phyloP scores from a whole-genome alignment of 2,329 filamentous ascomycete genomes.

The Aspergillus calidoustus region DNA sequence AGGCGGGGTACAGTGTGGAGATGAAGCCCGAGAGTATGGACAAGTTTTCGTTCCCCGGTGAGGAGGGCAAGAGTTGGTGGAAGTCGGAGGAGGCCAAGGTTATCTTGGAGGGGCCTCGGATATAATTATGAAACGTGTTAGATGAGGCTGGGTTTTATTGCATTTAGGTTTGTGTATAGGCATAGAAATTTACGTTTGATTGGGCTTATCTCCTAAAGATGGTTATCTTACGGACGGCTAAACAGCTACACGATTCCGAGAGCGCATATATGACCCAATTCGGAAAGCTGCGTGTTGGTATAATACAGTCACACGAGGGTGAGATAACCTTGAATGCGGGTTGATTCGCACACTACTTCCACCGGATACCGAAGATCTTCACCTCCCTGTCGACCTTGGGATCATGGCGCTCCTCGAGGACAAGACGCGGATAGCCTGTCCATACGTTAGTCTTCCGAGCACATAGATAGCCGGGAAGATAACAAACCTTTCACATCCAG shows the following conservation, averaged over 20 bases:
- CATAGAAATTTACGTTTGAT: background rate
- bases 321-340: too few species aligned
- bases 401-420: slow-evolving; percentile 51
- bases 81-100: slow-evolving; percentile 75
- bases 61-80: slow-evolving; percentile 84
- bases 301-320: slow-evolving; percentile 3
- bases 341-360: slow-evolving; percentile 27
- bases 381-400: slow-evolving; percentile 48
- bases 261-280: background rate
- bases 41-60: slow-evolving; percentile 74
- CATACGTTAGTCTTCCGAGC: slow-evolving; percentile 1
- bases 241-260: background rate
- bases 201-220: background rate
- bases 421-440: slow-evolving; percentile 50
- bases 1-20: slow-evolving; percentile 88
- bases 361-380: slow-evolving; percentile 56
- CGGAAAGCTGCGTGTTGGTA: background rate
- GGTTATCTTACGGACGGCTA: background rate
- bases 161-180: background rate
- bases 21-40: slow-evolving; percentile 92
- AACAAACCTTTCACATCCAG: slow-evolving; percentile 73
- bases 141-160: background rate
- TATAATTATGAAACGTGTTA: slow-evolving; percentile 26
- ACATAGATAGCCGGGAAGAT: background rate
- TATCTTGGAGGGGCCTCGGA: slow-evolving; percentile 65